Evolutionary conservation across 2,329 filamentous ascomycete genomes (phyloP).

Genomic region (Talaromyces rugulosus): DNA sequence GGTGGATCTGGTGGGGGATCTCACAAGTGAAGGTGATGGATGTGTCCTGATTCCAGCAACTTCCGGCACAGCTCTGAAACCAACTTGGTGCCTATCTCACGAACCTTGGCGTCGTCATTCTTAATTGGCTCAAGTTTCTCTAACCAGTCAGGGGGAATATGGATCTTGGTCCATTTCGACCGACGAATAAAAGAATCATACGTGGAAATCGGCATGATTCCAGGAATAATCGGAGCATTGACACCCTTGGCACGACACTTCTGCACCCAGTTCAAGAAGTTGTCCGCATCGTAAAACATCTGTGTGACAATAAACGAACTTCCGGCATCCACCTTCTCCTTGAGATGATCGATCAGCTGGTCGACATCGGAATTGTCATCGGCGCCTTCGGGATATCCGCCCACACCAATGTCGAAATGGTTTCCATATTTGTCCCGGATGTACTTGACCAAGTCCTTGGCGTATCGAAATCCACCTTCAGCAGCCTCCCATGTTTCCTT

Average conservation of each 20-base stretch:
- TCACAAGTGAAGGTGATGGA: conserved; percentile 84
- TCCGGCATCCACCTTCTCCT: conserved; percentile 94
- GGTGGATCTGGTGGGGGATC: conserved; percentile 14
- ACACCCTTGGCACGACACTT: conserved; percentile 85
- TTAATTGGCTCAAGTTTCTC: conserved; percentile 84
- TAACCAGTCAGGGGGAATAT: conserved; percentile 76
- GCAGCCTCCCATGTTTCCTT: conserved; percentile 89
- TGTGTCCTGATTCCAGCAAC: conserved; percentile 69
- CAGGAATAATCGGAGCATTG: conserved; percentile 74
- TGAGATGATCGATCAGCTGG: conserved; percentile 80
- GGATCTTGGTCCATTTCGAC: conserved; percentile 85
- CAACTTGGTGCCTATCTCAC: conserved; percentile 80
- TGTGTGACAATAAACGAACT: conserved; percentile 94
- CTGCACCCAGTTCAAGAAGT: conserved; percentile 85
- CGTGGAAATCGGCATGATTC: conserved; percentile 92
- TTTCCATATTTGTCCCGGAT: conserved; percentile 75
- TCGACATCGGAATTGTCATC: conserved; percentile 91
- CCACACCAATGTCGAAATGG: conserved; percentile 96
- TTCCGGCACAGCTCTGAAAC: conserved; percentile 87
- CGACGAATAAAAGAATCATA: conserved; percentile 88
- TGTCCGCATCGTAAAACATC: conserved; percentile 99
- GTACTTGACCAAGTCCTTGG: conserved; percentile 82
- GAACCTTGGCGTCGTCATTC: conserved; percentile 90
- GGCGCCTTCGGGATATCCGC: conserved; percentile 91
- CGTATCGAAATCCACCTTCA: conserved; percentile 84